Evolutionary conservation across 768 basidiomycete genomes (phyloP), one percentile per base, ranked within the genome.

Genomic region (Rhizopogon rudus): DNA sequence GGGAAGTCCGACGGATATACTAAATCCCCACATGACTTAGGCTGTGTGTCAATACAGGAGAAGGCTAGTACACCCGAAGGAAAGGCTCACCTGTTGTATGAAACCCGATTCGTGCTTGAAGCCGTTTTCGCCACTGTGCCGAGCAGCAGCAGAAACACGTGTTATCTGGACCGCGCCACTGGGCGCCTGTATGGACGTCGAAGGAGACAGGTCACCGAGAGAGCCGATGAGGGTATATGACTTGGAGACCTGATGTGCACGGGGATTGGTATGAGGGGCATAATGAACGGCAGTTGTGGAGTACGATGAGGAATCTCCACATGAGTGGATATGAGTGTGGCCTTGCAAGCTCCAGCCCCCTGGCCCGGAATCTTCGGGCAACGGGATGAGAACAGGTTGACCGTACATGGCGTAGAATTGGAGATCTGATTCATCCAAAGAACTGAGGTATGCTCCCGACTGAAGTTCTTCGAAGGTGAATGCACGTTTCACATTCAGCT

Each of bases 401-500:
- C 69, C 69, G 5, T 70, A 70, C 1, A 70, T 54, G 13, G 59
- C 67, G 44, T 67, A 71, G 54, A 70, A 70, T 17, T 70, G 63
- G 2, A 70, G 48, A 53, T 70, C 69, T 9, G 66, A 68, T 40
- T 70, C 69, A 61, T 72, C 70, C 7, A 70, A 53, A 6, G 59
- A 57, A 1, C 53, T 48, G 37, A 70, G 64, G 65, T 63, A 70
- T 3, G 70, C 55, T 20, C 68, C 70, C 0, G 70, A 70, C 46
- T 70, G 70, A 20, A 70, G 65, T 52, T 70, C 70, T 48, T 70
- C 69, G 48, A 72, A 70, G 1, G 68, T 62, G 40, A 70, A 70
- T 40, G 68, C 58, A 12, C 68, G 68, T 29, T 65, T 69, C 0
- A 68, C 67, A 3, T 60, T 67, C 45, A 70, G 60, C 68, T 70